Percentiles rank a stretch among this genome's conserved stretches.
Evolutionary conservation across 2,329 filamentous ascomycete genomes (phyloP).

Genomic region (Aspergillus udagawae): DNA sequence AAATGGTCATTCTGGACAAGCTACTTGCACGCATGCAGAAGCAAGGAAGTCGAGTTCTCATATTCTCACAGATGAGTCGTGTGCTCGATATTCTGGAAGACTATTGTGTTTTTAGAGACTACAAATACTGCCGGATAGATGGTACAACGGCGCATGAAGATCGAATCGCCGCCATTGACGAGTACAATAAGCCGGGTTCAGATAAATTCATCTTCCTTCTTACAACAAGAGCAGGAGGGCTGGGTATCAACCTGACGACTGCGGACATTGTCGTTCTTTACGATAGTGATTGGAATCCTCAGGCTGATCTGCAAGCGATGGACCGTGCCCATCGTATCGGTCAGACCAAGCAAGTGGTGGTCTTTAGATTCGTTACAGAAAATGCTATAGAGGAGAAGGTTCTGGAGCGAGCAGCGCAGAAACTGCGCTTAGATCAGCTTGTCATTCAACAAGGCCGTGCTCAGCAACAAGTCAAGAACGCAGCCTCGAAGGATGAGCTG

Average conservation of each 20-base stretch:
- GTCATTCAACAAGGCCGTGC: slow-evolving; percentile 97
- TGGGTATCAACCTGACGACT: slow-evolving; percentile 93
- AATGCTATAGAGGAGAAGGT: slow-evolving; percentile 99
- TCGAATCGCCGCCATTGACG: slow-evolving; percentile 93
- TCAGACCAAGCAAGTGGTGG: slow-evolving; percentile 95
- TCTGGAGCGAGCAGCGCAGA: slow-evolving; percentile 91
- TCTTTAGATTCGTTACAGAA: slow-evolving; percentile 96
- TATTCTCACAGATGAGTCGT: slow-evolving; percentile 99
- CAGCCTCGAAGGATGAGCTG: slow-evolving; percentile 92
- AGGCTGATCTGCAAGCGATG: slow-evolving; percentile 98
- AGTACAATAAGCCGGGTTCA: slow-evolving; percentile 93
- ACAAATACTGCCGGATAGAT: slow-evolving; percentile 95
- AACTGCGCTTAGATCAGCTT: slow-evolving; percentile 90
- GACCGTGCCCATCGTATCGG: slow-evolving; percentile 97
- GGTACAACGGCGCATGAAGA: slow-evolving; percentile 96
- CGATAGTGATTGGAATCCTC: slow-evolving; percentile 98
- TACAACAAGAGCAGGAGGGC: slow-evolving; percentile 89
- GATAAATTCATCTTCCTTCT: slow-evolving; percentile 96
- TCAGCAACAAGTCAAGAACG: slow-evolving; percentile 83
- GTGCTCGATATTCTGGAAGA: slow-evolving; percentile 95
- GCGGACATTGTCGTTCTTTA: slow-evolving; percentile 96
- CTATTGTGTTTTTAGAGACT: slow-evolving; percentile 93
- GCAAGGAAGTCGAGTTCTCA: slow-evolving; percentile 91
- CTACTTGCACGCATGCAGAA: slow-evolving; percentile 76
- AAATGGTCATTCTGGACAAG: slow-evolving; percentile 96